phyloP scores from a whole-genome alignment of 352 stramenopile genomes.

The Hyaloperonospora brassicae region DNA sequence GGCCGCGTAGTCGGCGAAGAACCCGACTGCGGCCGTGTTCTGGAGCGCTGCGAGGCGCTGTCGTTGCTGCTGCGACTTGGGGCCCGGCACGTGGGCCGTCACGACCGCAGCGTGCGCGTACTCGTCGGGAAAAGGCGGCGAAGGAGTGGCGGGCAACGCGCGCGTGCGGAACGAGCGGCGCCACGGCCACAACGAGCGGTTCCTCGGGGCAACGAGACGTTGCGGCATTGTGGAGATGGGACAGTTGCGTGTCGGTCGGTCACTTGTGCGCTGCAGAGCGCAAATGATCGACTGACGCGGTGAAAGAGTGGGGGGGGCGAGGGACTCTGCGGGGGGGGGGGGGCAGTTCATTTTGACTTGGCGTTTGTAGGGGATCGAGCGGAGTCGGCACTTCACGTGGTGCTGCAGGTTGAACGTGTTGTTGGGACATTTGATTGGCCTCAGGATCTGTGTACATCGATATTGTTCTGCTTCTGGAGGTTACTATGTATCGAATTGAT shows the following conservation, averaged over 20 bases:
- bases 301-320: no score
- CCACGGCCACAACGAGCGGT: slow-evolving; percentile 5
- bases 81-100: slow-evolving; percentile 48
- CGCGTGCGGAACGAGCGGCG: slow-evolving; percentile 13
- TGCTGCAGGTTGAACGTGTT: no score
- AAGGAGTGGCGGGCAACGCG: slow-evolving; percentile 32
- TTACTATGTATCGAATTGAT: no score
- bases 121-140: slow-evolving; percentile 57
- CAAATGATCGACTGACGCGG: no score
- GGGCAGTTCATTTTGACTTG: no score
- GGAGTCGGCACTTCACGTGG: no score
- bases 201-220: slow-evolving; percentile 6
- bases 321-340: no score
- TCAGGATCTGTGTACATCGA: no score
- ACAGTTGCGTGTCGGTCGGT: neutral
- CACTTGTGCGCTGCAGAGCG: no score
- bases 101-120: slow-evolving; percentile 42
- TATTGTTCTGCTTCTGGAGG: no score
- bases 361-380: no score
- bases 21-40: slow-evolving; percentile 61
- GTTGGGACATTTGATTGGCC: no score
- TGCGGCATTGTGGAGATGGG: slow-evolving; percentile 4
- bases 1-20: slow-evolving; percentile 70
- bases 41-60: slow-evolving; percentile 44
- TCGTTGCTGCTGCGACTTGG: slow-evolving; percentile 56